phyloP scores from a whole-genome alignment of 2,329 filamentous ascomycete species.

The Lasiodiplodia gonubiensis region DNA sequence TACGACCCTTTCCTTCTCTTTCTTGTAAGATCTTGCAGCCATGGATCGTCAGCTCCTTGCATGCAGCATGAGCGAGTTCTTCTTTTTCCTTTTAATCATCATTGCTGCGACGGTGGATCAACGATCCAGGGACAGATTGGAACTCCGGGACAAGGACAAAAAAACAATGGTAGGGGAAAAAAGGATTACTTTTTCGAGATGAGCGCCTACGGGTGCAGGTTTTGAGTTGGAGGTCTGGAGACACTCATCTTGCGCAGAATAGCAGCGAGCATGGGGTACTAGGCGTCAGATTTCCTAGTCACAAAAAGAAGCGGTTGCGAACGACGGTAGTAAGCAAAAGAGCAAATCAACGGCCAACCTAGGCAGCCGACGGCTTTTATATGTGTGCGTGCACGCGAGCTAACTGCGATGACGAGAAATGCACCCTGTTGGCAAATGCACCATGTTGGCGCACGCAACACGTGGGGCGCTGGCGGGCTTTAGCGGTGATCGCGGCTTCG shows the following conservation, averaged over 20 bases:
- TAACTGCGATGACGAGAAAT: slow-evolving; percentile 7
- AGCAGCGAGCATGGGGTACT: slow-evolving; percentile 4
- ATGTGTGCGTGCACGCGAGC: background rate
- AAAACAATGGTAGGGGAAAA: slow-evolving; percentile 25
- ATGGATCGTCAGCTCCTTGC: slow-evolving; percentile 24
- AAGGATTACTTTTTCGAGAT: slow-evolving; percentile 14
- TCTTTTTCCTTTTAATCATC: slow-evolving; percentile 26
- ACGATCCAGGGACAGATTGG: slow-evolving; percentile 20
- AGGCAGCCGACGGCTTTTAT: slow-evolving; percentile 4
- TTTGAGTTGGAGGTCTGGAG: slow-evolving; percentile 13
- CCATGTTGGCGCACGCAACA: slow-evolving; percentile 21
- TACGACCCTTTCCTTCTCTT: slow-evolving; percentile 29
- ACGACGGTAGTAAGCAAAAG: slow-evolving; percentile 1
- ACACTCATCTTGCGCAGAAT: slow-evolving; percentile 21
- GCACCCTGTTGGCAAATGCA: slow-evolving; percentile 17
- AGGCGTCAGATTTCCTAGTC: slow-evolving; percentile 9
- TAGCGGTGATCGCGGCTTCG: slow-evolving; percentile 25
- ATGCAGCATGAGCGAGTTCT: slow-evolving; percentile 28
- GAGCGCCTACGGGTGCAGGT: slow-evolving; percentile 8
- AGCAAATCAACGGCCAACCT: slow-evolving; percentile 1
- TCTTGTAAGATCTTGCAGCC: slow-evolving; percentile 16
- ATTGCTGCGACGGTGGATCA: slow-evolving; percentile 16
- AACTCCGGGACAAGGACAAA: slow-evolving; percentile 17
- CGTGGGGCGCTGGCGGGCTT: slow-evolving; percentile 18
- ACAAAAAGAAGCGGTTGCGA: slow-evolving; percentile 14